Base-by-base conservation (phyloP, 768 basidiomycete species). In the Neoboletus brunneissimus region DNA sequence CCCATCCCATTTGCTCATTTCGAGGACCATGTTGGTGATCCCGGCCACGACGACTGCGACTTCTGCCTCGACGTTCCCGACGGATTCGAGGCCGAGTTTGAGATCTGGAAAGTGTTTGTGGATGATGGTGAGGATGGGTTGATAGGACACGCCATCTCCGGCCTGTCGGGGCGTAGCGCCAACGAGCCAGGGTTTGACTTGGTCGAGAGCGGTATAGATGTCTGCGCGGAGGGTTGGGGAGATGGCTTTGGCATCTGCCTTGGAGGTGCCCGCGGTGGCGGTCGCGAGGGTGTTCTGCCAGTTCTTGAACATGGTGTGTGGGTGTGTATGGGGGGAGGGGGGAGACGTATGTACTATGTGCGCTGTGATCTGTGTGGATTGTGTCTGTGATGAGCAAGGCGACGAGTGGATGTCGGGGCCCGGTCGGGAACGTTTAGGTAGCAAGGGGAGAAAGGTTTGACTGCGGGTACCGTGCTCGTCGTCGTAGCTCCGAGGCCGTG, bases 1-100 rank as follows among this genome's bases (percentile, higher is more conserved):
- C 9, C 77, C 77, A 53, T 82, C 79, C 80, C 80, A 81, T 66
- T 75, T 78, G 65, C 80, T 81, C 70, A 81, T 75, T 66, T 81
- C 80, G 58, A 82, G 64, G 22, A 79, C 70, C 79, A 81, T 78
- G 59, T 82, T 80, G 55, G 82, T 81, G 42, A 81, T 68, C 12
- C 81, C 82, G 20, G 80, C 79, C 10, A 83, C 76, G 55, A 82
- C 67, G 48, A 78, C 65, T 12, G 79, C 77, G 43, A 76, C 75
- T 62, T 83, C 81, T n/a, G 68, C 67, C 34, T 83, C 81, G 18
- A 70, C 66, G 40, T 77, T 73, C 12, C 79, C 80, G 12, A 81
- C 66, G 50, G 73, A 70, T 56, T 82, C 80, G 48, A 82, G 64
- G 47, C 77, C 78, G 38, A 81, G 69, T 44, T 73, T 76, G 42